Evolutionary conservation across 345 rosid species (phyloP), one percentile per base, ranked within the genome.

Genomic region (Pistacia vera): DNA sequence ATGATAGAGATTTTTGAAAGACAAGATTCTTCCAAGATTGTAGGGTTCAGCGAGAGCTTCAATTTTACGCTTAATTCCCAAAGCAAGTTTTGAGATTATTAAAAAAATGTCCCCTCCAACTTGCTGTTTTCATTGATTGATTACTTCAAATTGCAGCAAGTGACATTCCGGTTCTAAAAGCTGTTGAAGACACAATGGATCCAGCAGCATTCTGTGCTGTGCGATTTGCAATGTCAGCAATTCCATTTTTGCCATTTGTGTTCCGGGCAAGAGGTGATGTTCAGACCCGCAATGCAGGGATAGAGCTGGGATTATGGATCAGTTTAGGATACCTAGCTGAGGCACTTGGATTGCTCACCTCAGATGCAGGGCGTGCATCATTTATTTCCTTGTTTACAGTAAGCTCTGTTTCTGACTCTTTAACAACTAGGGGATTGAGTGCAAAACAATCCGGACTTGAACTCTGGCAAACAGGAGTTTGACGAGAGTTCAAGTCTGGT

Each of bases 301-400:
- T 79, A 13, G 82, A 75, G 59, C 56, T 79, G 66, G 82, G 78
- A 28, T 55, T 79, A 65, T 79, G 82, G 78, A 65, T 75, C 60
- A 57, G 82, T 79, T 33, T 69, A 46, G 82, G 75, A 8, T 79
- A 79, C 71, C 17, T 79, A 41, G 57, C 64, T 69, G 75, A 79
- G 71, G 78, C 78, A 56, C 41, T 79, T 33, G 78, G 82, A 44
- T 49, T 74, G 12, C 71, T 69, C 5, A 79, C 82, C 7, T 57
- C 82, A 63, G 82, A 79, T 75, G 82, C 78, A 3, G 75, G 78
- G 41, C 75, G 78, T 74, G 82, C 82, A 13, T 74, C 82, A n/a
- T 79, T 79, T 33, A 52, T 79, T 28, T 75, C 78, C 44, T 46
- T 75, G 55, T 79, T 74, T 49, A 79, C 75, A 0, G 78, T 75